phyloP scores from a whole-genome alignment of 257 asterid species.

The Cynanchum wilfordii region DNA sequence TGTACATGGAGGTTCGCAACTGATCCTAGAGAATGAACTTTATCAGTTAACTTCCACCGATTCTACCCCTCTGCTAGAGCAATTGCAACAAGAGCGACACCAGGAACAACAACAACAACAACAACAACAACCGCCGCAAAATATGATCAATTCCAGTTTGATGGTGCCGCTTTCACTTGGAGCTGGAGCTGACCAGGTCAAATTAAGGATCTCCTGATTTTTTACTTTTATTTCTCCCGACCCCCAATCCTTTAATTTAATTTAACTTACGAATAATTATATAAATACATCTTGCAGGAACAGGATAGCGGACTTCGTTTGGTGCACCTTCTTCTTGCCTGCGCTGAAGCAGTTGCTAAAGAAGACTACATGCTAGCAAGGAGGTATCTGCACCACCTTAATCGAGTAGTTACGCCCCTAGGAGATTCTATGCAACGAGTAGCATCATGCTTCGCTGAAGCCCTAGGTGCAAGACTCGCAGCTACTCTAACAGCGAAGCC shows the following conservation, averaged over 20 bases:
- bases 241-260: neutral
- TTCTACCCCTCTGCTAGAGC: constrained; percentile 49
- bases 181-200: constrained; percentile 64
- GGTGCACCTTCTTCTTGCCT: constrained; percentile 74
- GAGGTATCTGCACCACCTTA: constrained; percentile 66
- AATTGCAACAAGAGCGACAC: constrained; percentile 55
- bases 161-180: constrained; percentile 44
- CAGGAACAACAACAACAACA: constrained; percentile 43
- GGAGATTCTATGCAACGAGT: constrained; percentile 94
- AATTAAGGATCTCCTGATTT: neutral
- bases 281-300: constrained; percentile 30
- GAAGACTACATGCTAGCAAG: constrained; percentile 82
- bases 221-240: neutral
- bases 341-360: constrained; percentile 82
- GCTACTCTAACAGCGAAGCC: constrained; percentile 64
- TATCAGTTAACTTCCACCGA: constrained; percentile 24
- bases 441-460: constrained; percentile 73
- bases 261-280: neutral
- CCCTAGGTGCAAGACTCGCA: constrained; percentile 57
- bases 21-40: constrained; percentile 23
- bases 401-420: constrained; percentile 53
- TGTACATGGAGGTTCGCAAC: constrained; percentile 23
- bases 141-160: constrained; percentile 31
- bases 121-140: constrained; percentile 25
- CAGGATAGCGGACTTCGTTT: constrained; percentile 72